Conservation (phyloP, 768 basidiomycete species). For the Leccinum sublutescens region DNA sequence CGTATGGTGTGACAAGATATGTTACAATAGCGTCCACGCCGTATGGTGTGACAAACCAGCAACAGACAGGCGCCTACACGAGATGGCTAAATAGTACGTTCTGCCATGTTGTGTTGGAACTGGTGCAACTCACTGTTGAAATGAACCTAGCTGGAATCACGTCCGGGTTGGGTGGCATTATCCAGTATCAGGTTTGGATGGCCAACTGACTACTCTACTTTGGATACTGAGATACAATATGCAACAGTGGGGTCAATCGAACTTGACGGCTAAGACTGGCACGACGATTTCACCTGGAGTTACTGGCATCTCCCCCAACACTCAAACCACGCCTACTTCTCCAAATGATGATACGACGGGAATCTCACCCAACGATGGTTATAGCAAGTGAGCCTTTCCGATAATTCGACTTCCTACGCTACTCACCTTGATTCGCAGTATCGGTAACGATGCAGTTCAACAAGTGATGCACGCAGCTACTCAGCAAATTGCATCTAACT, state of each 20-base stretch:
- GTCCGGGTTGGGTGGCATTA: conserved; percentile 31
- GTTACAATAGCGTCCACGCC: conserved; percentile 17
- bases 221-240: conserved; percentile 13
- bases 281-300: conserved; percentile 40
- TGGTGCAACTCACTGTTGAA: conserved; percentile 4
- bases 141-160: conserved; percentile 38
- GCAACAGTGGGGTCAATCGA: conserved; percentile 53
- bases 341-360: conserved; percentile 39
- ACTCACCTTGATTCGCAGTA: conserved; percentile 24
- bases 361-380: conserved; percentile 66
- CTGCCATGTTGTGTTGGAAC: background rate
- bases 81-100: conserved; percentile 52
- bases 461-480: conserved; percentile 31
- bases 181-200: conserved; percentile 31
- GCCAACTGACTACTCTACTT: background rate
- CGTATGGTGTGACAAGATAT: conserved; percentile 46
- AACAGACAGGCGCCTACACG: conserved; percentile 52
- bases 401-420: background rate
- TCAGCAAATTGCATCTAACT: conserved; percentile 37
- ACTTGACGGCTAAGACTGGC: conserved; percentile 46
- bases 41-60: conserved; percentile 51
- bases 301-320: conserved; percentile 29
- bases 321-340: conserved; percentile 34
- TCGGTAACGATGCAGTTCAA: conserved; percentile 29
- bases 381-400: conserved; percentile 36